A percentile compares a stretch with the other conserved stretches of the same genome.
phyloP scores from a whole-genome alignment of 2,329 filamentous ascomycete genomes.

The Cordyceps sp. region DNA sequence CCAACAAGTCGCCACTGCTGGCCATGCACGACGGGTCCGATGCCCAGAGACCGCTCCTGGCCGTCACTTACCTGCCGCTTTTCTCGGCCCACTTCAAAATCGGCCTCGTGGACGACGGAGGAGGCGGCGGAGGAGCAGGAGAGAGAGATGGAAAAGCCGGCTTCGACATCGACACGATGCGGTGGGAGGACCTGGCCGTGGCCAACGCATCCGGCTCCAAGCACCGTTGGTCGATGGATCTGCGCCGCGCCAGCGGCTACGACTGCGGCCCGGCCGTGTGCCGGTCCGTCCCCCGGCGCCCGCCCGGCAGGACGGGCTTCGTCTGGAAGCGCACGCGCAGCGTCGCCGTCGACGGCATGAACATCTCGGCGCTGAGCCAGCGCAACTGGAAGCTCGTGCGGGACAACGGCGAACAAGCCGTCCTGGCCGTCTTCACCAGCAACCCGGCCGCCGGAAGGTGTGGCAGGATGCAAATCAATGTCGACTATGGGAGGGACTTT shows the following conservation, averaged over 20 bases:
- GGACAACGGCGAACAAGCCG: neutral
- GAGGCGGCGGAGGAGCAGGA: too few species aligned
- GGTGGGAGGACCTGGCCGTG: constrained; percentile 2
- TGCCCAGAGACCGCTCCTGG: constrained; percentile 1
- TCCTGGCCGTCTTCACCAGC: constrained; percentile 4
- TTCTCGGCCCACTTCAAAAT: constrained; percentile 1
- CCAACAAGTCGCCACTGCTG: neutral
- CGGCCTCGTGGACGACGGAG: constrained; percentile 2
- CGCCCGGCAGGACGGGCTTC: neutral
- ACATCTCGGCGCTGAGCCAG: constrained; percentile 1
- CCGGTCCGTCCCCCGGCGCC: too few species aligned
- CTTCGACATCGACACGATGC: too few species aligned
- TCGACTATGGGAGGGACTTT: constrained; percentile 3
- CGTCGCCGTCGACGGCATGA: constrained; percentile 5
- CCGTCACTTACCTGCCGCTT: constrained; percentile 1
- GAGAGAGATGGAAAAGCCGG: too few species aligned
- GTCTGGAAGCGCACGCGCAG: constrained; percentile 4
- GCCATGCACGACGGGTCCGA: constrained; percentile 1
- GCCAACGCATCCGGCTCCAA: constrained; percentile 1
- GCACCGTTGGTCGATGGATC: constrained; percentile 3
- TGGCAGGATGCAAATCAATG: constrained; percentile 4
- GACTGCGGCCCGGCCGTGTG: too few species aligned
- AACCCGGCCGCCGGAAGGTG: neutral
- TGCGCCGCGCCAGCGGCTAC: too few species aligned
- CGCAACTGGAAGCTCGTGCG: constrained; percentile 5